Percentiles rank a stretch among this genome's conserved stretches.
These are phyloP conservation scores for Plectosphaerella plurivora DNA, from an alignment of 2,329 filamentous ascomycete genomes.

Conservation along the genomic window DNA sequence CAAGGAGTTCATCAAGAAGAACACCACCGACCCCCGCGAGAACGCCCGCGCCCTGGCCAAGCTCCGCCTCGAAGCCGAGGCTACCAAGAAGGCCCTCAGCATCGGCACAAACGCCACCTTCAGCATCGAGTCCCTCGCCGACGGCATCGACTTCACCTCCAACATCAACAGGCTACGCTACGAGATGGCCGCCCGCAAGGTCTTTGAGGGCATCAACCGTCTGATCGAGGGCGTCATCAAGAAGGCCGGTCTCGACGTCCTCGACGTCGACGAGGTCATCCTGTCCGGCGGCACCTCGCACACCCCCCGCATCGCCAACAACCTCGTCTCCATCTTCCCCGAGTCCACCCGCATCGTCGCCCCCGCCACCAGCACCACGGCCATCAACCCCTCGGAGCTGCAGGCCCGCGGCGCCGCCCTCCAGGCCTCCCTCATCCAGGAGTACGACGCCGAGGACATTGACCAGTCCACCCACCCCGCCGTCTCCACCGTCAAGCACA, in stretches of 20 bases:
- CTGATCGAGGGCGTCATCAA: slow-evolving; percentile 80
- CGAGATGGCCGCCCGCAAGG: slow-evolving; percentile 81
- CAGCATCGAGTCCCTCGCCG: slow-evolving; percentile 85
- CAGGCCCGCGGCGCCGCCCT: slow-evolving; percentile 87
- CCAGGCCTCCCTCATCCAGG: slow-evolving; percentile 89
- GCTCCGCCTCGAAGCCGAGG: slow-evolving; percentile 85
- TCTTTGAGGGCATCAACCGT: slow-evolving; percentile 83
- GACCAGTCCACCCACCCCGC: slow-evolving; percentile 94
- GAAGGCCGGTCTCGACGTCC: slow-evolving; percentile 87
- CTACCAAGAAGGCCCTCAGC: slow-evolving; percentile 86
- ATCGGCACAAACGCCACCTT: slow-evolving; percentile 85
- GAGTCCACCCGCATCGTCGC: slow-evolving; percentile 73
- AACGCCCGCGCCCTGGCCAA: slow-evolving; percentile 83
- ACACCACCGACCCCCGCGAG: slow-evolving; percentile 78
- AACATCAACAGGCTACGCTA: slow-evolving; percentile 93
- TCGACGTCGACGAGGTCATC: slow-evolving; percentile 93
- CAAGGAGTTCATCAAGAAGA: slow-evolving; percentile 98
- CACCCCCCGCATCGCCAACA: slow-evolving; percentile 85
- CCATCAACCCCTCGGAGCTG: slow-evolving; percentile 92
- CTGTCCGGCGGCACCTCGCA: slow-evolving; percentile 88
- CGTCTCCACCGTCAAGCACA: slow-evolving; percentile 90
- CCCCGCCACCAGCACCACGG: slow-evolving; percentile 69
- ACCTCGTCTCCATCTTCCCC: slow-evolving; percentile 77
- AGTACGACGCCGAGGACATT: slow-evolving; percentile 91
- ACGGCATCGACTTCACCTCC: slow-evolving; percentile 85